Conservation (phyloP, 1,284 basidiomycete species). For the Trichosporon coremiiforme region DNA sequence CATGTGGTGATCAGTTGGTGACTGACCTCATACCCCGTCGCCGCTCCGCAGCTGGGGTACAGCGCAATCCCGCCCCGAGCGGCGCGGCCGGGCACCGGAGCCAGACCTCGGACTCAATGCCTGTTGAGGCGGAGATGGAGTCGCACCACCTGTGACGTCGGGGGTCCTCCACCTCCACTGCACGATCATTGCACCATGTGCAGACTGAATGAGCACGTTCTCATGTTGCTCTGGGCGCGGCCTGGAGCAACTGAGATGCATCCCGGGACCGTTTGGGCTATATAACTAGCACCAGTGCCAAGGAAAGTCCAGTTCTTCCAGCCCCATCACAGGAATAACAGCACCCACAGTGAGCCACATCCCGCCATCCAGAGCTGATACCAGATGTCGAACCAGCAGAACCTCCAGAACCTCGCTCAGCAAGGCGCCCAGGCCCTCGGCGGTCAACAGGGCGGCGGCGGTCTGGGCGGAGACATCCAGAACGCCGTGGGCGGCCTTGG, state of each 20-base stretch:
- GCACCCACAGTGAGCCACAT: background rate
- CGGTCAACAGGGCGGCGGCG: background rate
- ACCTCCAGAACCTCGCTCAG: conserved; percentile 1
- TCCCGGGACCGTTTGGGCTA: background rate
- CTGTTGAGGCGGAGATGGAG: background rate
- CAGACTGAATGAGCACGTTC: background rate
- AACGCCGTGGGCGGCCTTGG: background rate
- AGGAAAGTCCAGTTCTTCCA: background rate
- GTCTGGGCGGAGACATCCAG: background rate
- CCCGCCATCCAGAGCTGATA: background rate
- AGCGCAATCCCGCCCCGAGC: too few relatives aligned
- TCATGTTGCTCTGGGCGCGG: background rate
- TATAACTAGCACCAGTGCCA: background rate
- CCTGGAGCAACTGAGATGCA: background rate
- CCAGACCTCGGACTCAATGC: background rate
- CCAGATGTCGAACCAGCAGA: conserved; percentile 4
- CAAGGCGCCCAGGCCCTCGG: background rate
- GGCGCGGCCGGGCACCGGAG: too few relatives aligned
- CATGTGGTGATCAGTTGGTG: background rate
- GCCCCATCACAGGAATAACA: background rate
- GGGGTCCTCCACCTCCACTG: background rate
- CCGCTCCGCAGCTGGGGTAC: background rate
- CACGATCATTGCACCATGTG: background rate
- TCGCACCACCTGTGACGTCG: conserved; percentile 10
- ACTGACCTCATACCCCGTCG: conserved; percentile 9